These are phyloP conservation scores for Metschnikowia continentalis DNA, from an alignment of 805 yeast species.

Conservation along the genomic window DNA sequence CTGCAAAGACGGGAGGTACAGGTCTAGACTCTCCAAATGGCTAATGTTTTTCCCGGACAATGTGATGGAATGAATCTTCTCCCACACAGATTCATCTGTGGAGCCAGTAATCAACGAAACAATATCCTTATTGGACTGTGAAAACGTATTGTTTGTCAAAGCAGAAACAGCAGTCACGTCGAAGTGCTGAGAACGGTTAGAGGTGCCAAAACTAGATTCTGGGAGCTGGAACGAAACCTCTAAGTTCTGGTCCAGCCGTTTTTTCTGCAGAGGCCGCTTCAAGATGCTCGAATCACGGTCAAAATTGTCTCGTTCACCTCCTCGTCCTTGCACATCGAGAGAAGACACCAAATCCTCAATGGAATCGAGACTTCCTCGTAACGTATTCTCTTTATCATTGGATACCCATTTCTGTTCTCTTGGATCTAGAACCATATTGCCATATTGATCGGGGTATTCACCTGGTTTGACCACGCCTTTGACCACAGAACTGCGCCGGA, in stretches of 20 bases:
- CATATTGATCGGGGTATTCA: slow-evolving; percentile 32
- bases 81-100: slow-evolving; percentile 41
- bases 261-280: slow-evolving; percentile 1
- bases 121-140: slow-evolving; percentile 41
- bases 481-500: slow-evolving; percentile 6
- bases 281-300: slow-evolving; percentile 7
- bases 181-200: slow-evolving; percentile 5
- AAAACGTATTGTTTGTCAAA: slow-evolving; percentile 43
- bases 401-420: slow-evolving; percentile 29
- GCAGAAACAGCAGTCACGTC: slow-evolving; percentile 43
- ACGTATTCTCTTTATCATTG: slow-evolving; percentile 22
- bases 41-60: slow-evolving; percentile 32
- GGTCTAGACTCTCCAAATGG: slow-evolving; percentile 40
- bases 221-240: slow-evolving; percentile 44
- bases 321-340: background rate
- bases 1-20: slow-evolving; percentile 42
- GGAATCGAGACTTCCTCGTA: slow-evolving; percentile 30
- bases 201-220: slow-evolving; percentile 14
- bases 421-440: slow-evolving; percentile 32
- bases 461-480: slow-evolving; percentile 37
- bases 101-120: slow-evolving; percentile 43
- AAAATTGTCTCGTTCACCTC: background rate
- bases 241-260: slow-evolving; percentile 9
- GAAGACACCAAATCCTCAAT: slow-evolving; percentile 30
- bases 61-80: slow-evolving; percentile 32